A percentile compares a stretch with the other conserved stretches of the same genome.
phyloP scores from a whole-genome alignment of 106 monocot species.

The Acanthochlamys bracteata region DNA sequence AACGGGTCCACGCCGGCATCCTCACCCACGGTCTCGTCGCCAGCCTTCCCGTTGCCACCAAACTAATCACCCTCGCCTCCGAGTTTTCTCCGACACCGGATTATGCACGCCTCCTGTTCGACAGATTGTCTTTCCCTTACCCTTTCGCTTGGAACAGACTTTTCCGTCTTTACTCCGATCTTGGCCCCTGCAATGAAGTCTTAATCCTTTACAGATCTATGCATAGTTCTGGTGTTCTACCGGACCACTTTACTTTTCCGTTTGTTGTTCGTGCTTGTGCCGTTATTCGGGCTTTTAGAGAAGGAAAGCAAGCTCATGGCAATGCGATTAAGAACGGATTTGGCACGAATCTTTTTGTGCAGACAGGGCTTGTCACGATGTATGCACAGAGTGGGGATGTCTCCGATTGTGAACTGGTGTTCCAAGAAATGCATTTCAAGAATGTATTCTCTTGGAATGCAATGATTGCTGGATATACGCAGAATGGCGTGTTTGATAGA shows the following conservation, averaged over 20 bases:
- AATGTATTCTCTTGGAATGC: neutral
- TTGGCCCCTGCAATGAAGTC: neutral
- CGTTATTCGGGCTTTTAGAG: neutral
- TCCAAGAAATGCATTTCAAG: neutral
- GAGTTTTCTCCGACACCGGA: neutral
- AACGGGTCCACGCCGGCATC: neutral
- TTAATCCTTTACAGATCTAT: neutral
- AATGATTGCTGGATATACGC: neutral
- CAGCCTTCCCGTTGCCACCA: neutral
- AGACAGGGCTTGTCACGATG: neutral
- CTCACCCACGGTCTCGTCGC: neutral
- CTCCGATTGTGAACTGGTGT: neutral
- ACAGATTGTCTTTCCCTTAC: neutral
- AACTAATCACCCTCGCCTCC: neutral
- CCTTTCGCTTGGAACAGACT: neutral
- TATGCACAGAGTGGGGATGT: neutral
- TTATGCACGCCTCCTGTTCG: neutral
- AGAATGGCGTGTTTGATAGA: neutral
- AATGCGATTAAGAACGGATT: conserved; percentile 1
- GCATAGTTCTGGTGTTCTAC: neutral
- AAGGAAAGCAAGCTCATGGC: neutral
- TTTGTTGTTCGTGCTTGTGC: neutral
- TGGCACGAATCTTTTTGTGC: neutral
- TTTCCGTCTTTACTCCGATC: neutral
- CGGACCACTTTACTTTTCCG: conserved; percentile 1